Evolutionary conservation across 2,329 filamentous ascomycete species (phyloP), one percentile per base, ranked within the genome.

Genomic region (Penicillium sp.): DNA sequence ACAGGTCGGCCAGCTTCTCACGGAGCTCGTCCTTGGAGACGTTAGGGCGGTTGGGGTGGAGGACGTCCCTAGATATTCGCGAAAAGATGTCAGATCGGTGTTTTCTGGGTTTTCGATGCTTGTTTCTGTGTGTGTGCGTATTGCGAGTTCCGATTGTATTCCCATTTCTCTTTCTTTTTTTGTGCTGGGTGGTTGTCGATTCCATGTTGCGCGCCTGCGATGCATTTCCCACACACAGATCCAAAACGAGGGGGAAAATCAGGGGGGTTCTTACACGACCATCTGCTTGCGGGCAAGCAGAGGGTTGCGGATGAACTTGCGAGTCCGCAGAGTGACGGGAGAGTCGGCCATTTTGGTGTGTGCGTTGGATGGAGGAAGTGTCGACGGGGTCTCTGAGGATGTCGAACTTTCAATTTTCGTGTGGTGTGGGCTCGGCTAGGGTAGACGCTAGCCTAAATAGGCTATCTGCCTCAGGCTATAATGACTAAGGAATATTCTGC

Each of bases 291-390:
- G 90, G 80, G 89, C 91, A 79, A 99, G 89, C 78, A 99, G 91
- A 81, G 94, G 91, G 89, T 99, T 99, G 86, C 93, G 91, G 84
- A 97, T 95, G 90, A 99, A 99, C 87, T 97, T 97, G 90, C 94
- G 93, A 83, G 94, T 99, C 85, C 94, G 88, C 84, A 93, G 83
- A 76, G 89, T 92, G 79, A 92, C 88, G 78, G 88, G 76, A 72
- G 77, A 81, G 79, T 91, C 88, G 83, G 93, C 90, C 93, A 97
- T 95, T 84, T 82, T 82, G 81, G 76, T 76, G 80, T 57, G 68
- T 69, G 54, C 54, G 64, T 64, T 60, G 64, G 64, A 63, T 67
- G 60, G 63, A 61, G 60, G 57, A 60, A 60, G 56, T 57, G 55
- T 57, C 55, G 55, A 57, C 55, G 50, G 53, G 59, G 55, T 63